A percentile compares a stretch with the other conserved stretches of the same genome.
Conservation (phyloP, 2,329 filamentous ascomycete species). For the Hirsutella thompsonii region DNA sequence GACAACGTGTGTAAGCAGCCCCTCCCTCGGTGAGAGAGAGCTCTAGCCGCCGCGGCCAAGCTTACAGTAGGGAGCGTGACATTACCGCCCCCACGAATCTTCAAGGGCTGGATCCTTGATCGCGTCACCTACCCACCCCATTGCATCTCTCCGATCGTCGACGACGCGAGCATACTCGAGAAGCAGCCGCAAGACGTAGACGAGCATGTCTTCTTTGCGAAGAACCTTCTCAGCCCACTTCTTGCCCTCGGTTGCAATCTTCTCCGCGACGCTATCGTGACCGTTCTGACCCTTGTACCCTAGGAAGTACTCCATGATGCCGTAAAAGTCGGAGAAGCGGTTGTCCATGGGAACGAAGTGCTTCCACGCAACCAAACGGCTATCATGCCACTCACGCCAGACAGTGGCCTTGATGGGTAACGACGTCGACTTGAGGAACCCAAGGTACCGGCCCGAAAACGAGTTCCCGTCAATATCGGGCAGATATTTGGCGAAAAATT, state of each 20-base stretch:
- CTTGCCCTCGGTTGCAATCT: constrained; percentile 53
- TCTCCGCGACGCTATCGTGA: constrained; percentile 46
- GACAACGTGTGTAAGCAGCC: background rate
- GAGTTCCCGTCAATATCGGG: constrained; percentile 68
- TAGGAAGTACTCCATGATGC: constrained; percentile 62
- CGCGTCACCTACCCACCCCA: constrained; percentile 44
- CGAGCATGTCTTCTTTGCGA: constrained; percentile 58
- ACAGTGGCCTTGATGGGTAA: constrained; percentile 67
- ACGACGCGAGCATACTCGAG: constrained; percentile 48
- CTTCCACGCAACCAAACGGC: constrained; percentile 59
- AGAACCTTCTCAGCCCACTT: constrained; percentile 57
- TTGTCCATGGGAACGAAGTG: constrained; percentile 75
- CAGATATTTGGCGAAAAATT: constrained; percentile 54
- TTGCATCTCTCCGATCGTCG: constrained; percentile 34
- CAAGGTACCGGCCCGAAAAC: constrained; percentile 55
- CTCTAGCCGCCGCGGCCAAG: no score
- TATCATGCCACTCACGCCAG: constrained; percentile 73
- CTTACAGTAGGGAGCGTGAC: no score
- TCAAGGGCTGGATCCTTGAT: constrained; percentile 19
- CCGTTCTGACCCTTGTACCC: constrained; percentile 35
- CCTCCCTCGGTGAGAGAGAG: no score
- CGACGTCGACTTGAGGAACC: constrained; percentile 55
- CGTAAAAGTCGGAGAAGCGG: constrained; percentile 58
- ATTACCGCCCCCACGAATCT: constrained; percentile 13
- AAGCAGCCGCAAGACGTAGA: constrained; percentile 54